These are phyloP conservation scores for Harringtonia aguacate DNA, from an alignment of 2,329 filamentous ascomycete species.

Conservation along the genomic window DNA sequence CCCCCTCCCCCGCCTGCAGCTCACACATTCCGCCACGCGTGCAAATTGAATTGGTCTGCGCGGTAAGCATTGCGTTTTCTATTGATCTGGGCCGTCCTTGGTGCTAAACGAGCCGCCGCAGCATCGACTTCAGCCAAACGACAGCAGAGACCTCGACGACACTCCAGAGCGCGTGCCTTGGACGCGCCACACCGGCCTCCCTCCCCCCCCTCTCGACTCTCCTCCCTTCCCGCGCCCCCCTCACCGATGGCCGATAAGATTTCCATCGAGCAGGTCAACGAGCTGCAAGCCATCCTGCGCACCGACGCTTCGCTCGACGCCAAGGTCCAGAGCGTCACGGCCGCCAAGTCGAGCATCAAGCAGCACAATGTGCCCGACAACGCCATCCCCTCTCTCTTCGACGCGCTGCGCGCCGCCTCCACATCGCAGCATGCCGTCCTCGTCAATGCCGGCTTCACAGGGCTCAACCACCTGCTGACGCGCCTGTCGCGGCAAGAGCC, in stretches of 20 bases:
- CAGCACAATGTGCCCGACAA: constrained; percentile 78
- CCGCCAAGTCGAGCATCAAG: constrained; percentile 81
- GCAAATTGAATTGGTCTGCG: too few relatives aligned
- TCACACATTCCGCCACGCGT: too few relatives aligned
- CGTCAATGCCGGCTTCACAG: constrained; percentile 75
- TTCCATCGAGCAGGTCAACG: constrained; percentile 27
- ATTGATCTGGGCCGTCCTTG: too few relatives aligned
- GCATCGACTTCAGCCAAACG: background rate
- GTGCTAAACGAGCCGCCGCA: too few relatives aligned
- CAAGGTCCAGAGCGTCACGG: constrained; percentile 55
- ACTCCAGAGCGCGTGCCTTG: background rate
- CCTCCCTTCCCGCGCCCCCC: background rate
- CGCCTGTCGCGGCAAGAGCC: constrained; percentile 78
- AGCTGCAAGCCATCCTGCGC: constrained; percentile 27
- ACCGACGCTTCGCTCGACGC: constrained; percentile 49
- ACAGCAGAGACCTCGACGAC: background rate
- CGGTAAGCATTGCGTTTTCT: too few relatives aligned
- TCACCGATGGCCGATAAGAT: constrained; percentile 26
- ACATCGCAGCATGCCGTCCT: constrained; percentile 66
- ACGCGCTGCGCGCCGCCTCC: constrained; percentile 67
- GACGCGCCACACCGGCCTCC: background rate
- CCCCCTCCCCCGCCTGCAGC: too few relatives aligned
- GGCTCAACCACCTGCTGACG: constrained; percentile 78
- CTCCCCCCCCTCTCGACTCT: background rate
- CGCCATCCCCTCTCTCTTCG: constrained; percentile 64